Conservation (phyloP, 1,284 basidiomycete species). For the Blastosporella zonata region DNA sequence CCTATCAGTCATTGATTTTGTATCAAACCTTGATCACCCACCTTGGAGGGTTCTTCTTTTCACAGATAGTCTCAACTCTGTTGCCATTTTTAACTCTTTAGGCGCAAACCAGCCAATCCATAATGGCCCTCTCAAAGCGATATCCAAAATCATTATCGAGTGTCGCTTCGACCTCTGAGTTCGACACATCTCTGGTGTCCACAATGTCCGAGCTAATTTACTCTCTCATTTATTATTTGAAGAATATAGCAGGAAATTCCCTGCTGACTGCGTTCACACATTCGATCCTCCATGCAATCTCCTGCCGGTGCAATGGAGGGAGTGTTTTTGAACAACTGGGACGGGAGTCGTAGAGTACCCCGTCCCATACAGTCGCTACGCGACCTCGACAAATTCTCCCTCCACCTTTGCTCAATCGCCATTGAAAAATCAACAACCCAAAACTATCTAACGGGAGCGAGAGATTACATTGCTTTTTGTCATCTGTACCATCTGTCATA, state of each 20-base stretch:
- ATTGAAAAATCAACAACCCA: conserved; percentile 19
- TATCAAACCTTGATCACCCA: too few relatives aligned
- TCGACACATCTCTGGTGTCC: conserved; percentile 17
- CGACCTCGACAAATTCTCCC: conserved; percentile 8
- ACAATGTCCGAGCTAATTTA: conserved; percentile 19
- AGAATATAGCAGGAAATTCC: conserved; percentile 14
- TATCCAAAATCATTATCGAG: conserved; percentile 14
- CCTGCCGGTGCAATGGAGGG: conserved; percentile 7
- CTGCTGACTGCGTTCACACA: conserved; percentile 13
- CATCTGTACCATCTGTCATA: conserved; percentile 16
- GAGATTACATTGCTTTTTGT: conserved; percentile 26
- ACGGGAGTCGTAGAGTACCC: conserved; percentile 3
- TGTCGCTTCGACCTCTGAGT: conserved; percentile 19
- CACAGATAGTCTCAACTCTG: too few relatives aligned
- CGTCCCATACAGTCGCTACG: neutral
- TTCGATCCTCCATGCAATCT: conserved; percentile 16
- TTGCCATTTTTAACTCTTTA: too few relatives aligned
- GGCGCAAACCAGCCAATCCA: too few relatives aligned
- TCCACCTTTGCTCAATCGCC: conserved; percentile 17
- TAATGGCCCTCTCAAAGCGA: neutral
- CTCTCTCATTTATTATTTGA: conserved; percentile 16
- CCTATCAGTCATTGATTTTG: too few relatives aligned
- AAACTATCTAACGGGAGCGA: conserved; percentile 20
- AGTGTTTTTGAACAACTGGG: conserved; percentile 19
- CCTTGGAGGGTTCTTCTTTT: too few relatives aligned